Evolutionary conservation across 2,329 filamentous ascomycete genomes (phyloP).

Genomic region (Rasamsonia emersonii): DNA sequence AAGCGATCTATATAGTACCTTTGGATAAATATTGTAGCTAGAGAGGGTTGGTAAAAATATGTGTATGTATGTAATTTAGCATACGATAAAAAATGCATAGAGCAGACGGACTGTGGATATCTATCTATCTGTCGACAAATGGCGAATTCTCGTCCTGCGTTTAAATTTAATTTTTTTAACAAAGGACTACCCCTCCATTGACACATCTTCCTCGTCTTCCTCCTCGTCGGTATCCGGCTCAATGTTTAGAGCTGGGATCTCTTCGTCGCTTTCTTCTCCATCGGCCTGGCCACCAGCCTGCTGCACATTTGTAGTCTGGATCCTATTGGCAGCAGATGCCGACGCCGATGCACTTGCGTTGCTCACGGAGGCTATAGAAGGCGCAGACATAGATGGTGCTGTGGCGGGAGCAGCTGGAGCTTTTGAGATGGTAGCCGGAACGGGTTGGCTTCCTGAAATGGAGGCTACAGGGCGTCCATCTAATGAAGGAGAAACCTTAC

Average conservation of each 20-base stretch:
- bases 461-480: background rate
- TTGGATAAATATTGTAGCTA: too few relatives aligned
- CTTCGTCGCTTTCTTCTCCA: constrained; percentile 39
- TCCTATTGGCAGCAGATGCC: background rate
- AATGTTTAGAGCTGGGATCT: constrained; percentile 41
- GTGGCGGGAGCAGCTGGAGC: constrained; percentile 9
- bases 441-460: constrained; percentile 3
- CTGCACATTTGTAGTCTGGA: background rate
- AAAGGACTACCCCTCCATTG: constrained; percentile 14
- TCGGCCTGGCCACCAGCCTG: constrained; percentile 1
- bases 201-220: constrained; percentile 27
- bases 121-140: too few relatives aligned
- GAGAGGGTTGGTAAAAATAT: too few relatives aligned
- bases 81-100: too few relatives aligned
- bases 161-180: too few relatives aligned
- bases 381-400: constrained; percentile 5
- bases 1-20: too few relatives aligned
- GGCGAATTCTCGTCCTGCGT: too few relatives aligned
- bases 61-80: too few relatives aligned
- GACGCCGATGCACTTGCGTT: background rate
- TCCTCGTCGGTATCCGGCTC: constrained; percentile 40
- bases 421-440: constrained; percentile 13
- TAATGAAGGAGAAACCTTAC: too few relatives aligned
- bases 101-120: too few relatives aligned
- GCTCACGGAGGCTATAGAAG: background rate